phyloP scores from a whole-genome alignment of 169 alveolate genomes.

The Plasmodium blacklocki region DNA sequence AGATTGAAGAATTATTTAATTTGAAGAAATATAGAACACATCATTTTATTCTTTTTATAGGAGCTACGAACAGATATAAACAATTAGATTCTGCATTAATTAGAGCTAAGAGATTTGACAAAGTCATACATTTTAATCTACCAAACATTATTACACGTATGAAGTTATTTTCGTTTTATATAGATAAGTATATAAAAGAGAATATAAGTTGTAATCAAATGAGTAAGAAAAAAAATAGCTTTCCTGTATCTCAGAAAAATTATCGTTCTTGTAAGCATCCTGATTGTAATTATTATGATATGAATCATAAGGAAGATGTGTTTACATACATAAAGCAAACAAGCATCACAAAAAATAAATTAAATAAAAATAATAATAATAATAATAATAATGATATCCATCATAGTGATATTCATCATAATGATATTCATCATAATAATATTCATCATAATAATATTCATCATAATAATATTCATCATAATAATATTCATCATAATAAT shows the following conservation, averaged over 20 bases:
- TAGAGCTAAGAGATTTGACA: conserved; percentile 66
- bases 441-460: neutral
- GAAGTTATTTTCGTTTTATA: conserved; percentile 31
- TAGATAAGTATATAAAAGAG: conserved; percentile 8
- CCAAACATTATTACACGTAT: conserved; percentile 54
- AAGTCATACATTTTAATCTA: conserved; percentile 29
- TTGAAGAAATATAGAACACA: conserved; percentile 21
- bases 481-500: neutral
- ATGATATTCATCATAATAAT: neutral
- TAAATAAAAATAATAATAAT: neutral
- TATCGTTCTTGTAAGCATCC: too few species aligned
- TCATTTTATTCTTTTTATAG: conserved; percentile 52
- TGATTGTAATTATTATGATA: too few species aligned
- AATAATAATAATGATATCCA: neutral
- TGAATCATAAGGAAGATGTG: too few species aligned
- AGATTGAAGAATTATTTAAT: conserved; percentile 50
- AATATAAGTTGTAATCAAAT: neutral
- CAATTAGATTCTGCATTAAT: conserved; percentile 47
- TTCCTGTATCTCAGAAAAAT: too few species aligned
- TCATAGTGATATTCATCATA: neutral
- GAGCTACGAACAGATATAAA: conserved; percentile 64
- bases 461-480: neutral
- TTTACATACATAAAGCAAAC: too few species aligned
- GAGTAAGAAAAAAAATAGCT: neutral
- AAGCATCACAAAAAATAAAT: neutral